phyloP scores from a whole-genome alignment of 495 filamentous ascomycete genomes.

The Daldinia vernicosa region DNA sequence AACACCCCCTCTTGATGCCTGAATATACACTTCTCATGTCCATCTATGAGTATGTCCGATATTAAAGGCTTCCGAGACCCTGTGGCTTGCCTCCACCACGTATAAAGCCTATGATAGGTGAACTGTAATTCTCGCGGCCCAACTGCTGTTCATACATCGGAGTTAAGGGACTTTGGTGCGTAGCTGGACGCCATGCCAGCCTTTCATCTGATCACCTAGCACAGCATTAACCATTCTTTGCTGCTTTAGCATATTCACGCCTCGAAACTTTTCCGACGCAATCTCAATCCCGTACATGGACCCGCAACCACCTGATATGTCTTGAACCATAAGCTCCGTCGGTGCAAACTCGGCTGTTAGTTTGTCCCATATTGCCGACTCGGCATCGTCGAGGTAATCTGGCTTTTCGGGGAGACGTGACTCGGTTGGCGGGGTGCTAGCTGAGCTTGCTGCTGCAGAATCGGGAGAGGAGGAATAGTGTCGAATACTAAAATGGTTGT shows the following conservation, averaged over 20 bases:
- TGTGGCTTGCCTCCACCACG: neutral
- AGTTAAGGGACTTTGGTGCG: slow-evolving; percentile 61
- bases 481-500: neutral
- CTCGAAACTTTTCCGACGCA: slow-evolving; percentile 69
- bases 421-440: slow-evolving; percentile 11
- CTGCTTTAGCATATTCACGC: slow-evolving; percentile 72
- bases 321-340: slow-evolving; percentile 67
- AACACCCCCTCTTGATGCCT: neutral
- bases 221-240: slow-evolving; percentile 75
- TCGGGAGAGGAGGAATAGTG: slow-evolving; percentile 27
- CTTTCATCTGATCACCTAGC: slow-evolving; percentile 73
- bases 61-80: neutral
- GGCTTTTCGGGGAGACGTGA: slow-evolving; percentile 49
- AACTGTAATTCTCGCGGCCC: neutral
- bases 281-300: slow-evolving; percentile 82
- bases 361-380: slow-evolving; percentile 58
- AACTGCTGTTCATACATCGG: neutral
- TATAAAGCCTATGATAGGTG: neutral
- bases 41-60: neutral
- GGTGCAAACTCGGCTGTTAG: slow-evolving; percentile 55
- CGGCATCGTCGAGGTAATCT: slow-evolving; percentile 52
- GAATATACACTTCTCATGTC: neutral
- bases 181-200: slow-evolving; percentile 80
- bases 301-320: slow-evolving; percentile 81
- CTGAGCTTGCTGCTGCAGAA: slow-evolving; percentile 3